phyloP scores from a whole-genome alignment of 2,329 filamentous ascomycete species.

The Diaporthe longicolla region DNA sequence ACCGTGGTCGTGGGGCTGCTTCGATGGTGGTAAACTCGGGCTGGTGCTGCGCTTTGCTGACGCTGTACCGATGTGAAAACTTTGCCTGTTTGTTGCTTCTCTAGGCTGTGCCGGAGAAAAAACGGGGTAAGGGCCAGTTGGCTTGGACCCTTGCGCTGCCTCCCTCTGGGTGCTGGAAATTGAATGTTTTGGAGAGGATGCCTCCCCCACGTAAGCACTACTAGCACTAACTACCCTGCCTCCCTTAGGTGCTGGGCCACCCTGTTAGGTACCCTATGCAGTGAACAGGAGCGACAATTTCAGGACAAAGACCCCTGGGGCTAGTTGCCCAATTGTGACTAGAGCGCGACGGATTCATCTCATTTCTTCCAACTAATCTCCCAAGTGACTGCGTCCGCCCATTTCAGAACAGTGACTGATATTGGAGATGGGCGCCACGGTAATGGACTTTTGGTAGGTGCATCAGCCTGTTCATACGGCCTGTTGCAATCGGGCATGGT shows the following conservation, averaged over 20 bases:
- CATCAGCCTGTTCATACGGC: neutral
- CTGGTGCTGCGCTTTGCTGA: conserved; percentile 62
- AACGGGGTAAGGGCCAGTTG: conserved; percentile 40
- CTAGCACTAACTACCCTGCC: conserved; percentile 10
- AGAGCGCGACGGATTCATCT: conserved; percentile 10
- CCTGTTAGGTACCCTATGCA: conserved; percentile 4
- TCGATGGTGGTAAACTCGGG: conserved; percentile 67
- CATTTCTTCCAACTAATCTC: neutral
- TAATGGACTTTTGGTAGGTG: neutral
- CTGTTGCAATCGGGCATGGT: neutral
- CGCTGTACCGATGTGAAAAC: conserved; percentile 66
- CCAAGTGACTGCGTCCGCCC: neutral
- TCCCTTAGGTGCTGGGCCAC: conserved; percentile 9
- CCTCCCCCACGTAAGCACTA: conserved; percentile 27
- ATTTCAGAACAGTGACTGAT: neutral
- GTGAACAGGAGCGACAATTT: neutral
- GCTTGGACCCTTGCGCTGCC: conserved; percentile 17
- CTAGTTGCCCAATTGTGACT: neutral
- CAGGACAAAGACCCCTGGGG: conserved; percentile 9
- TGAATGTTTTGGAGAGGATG: conserved; percentile 27
- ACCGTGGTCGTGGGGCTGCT: conserved; percentile 63
- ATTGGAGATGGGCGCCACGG: neutral
- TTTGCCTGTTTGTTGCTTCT: conserved; percentile 56
- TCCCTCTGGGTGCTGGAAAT: conserved; percentile 20
- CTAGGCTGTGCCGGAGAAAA: conserved; percentile 36